Evolutionary conservation across 257 asterid species (phyloP), one percentile per base, ranked within the genome.

Genomic region (Oldenlandia corymbosa): DNA sequence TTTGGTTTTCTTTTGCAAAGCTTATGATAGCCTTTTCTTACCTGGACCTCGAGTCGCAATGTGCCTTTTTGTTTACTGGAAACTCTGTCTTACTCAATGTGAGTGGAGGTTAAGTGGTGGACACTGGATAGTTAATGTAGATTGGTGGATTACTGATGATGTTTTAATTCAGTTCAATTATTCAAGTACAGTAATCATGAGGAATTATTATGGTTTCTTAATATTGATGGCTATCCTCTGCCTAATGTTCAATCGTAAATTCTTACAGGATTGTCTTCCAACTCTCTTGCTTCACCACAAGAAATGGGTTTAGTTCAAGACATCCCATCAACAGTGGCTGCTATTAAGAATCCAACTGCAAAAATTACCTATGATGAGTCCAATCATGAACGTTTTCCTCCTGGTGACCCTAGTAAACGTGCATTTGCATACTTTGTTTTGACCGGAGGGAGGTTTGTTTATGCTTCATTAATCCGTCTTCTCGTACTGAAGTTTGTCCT

Each of bases 361-460:
- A 88, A 84, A 71, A 91, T 91, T 62, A 73, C 73, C 30, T 91
- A 91, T 51, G 97, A 91, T 37, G 85, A 82, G 36, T 75, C 66
- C 88, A 90, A 91, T 76, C 96, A 91, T 24, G 97, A 91, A 77
- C 90, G 97, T 42, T 91, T 80, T 64, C 95, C 92, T 21, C 87
- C 90, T 2, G 97, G 97, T 46, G 96, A 87, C 72, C 97, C 97
- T 18, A 87, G 88, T 87, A 90, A 90, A 59, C 88, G 95, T 47
- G 97, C 97, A 36, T 90, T 90, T 62, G 94, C 95, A 0, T 90
- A 90, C 84, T 90, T 90, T 10, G 92, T 87, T 67, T 67, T 90
- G 73, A 88, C 95, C 0, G 97, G 97, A 64, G 97, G 97, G 66
- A 85, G 97, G 81, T 90, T 90, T 53, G 91, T 90, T 27, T 90